Base-by-base conservation (phyloP, 352 stramenopile genomes). In the Phytopythium vexans region DNA sequence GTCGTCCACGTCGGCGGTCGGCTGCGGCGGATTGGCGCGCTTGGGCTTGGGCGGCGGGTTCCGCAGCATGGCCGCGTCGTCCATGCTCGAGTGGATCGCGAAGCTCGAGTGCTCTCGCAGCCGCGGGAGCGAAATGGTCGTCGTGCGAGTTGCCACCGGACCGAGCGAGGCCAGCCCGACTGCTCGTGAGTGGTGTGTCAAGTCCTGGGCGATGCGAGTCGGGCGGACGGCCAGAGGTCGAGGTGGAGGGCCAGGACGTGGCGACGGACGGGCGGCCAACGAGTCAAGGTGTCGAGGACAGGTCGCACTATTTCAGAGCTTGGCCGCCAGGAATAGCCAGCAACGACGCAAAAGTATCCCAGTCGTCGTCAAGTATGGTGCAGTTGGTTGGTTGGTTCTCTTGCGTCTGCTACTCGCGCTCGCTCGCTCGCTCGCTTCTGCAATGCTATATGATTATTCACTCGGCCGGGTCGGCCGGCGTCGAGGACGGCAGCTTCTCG, bases 1-100 rank as follows among this genome's bases (percentile, higher is more conserved):
- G 54, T 91, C 81, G 50, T 86, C 75, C 15, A 54, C 41, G 34
- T 86, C 82, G 21, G 61, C 53, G 3, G 56, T 66, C n/a, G 62
- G 52, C 36, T 53, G 64, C 16, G 54, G 65, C 31, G 72, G 66
- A 54, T 88, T 84, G 10, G 71, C 57, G 16, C 81, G 76, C 62
- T 92, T 92, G 54, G 78, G 78, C 52, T 92, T 92, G 36, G 68
- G 68, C n/a, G 82, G 82, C 6, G 78, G 66, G 55, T 88, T 84
- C 49, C 72, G 72, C 39, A 65, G 72, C 44, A 74, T 38, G 42
- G 68, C 39, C 41, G 60, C 54, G 41, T 89, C 78, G 50, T 89
- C 78, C 78, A 89, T 89, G 34, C 72, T 15, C 49, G 60, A 36
- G 36, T 44, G 57, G 46, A 54, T 52, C 41, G 32, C 39, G 33